Base-by-base conservation (phyloP, 192 early-diverging fungal genomes). In the Coemansia sp. region DNA sequence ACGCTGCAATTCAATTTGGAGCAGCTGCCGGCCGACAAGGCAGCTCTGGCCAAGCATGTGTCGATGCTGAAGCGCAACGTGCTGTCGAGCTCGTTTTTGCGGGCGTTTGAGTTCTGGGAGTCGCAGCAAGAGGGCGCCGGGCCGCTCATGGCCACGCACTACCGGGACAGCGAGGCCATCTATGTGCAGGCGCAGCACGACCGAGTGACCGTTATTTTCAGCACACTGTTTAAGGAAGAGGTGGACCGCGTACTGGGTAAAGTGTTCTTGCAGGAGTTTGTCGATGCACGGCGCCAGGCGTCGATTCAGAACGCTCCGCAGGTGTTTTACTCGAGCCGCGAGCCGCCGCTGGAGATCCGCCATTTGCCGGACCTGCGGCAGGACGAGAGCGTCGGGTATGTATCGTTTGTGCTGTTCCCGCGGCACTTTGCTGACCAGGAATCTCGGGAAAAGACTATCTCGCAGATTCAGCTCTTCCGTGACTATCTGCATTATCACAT, bases 401-500 rank as follows among this genome's bases (percentile, higher is more conserved):
- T 99, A 53, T 98, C 97, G 54, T 99, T 99, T 84, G 97, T 99
- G 16, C 84, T 99, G 27, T 97, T 96, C 79, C 95, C 97, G 41
- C 87, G 92, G 16, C 93, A 99, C 71, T 97, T 92, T 76, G 72
- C 81, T 9, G 64, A 81, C 35, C 74, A 78, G 12, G 88, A 88
- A 51, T 86, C 88, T 20, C 89, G 90, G 62, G 92, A 94, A 68
- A 90, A 90, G 58, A 93, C 92, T 6, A 98, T 98, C 49, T 98
- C 95, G 35, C 88, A 92, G 65, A 95, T 98, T 69, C 95, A 95
- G 79, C 85, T 98, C 59, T 98, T 97, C 89, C 86, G 95, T 43
- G 95, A 99, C 82, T 99, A 97, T 78, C 83, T 99, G 62, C 97
- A 99, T 74, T 99, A 97, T 81, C 97, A 99, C 68, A 97, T 99